A percentile compares a stretch with the other conserved stretches of the same genome.
phyloP scores from a whole-genome alignment of 495 filamentous ascomycete genomes.

The Rusavskia elegans region DNA sequence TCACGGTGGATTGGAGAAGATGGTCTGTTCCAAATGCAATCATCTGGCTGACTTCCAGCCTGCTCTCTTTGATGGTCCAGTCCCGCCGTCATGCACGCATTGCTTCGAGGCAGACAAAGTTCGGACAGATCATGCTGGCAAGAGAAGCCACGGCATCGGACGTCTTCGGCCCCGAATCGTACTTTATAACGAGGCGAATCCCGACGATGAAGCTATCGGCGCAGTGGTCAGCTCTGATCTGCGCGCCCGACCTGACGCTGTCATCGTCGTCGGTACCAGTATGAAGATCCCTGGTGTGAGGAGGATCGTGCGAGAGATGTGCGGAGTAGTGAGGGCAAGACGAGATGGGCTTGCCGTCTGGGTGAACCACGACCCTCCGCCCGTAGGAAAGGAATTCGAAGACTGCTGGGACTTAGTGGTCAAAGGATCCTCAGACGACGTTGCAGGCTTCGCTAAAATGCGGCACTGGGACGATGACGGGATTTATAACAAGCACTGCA shows the following conservation, averaged over 20 bases:
- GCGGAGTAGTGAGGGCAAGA: conserved; percentile 56
- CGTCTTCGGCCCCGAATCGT: conserved; percentile 84
- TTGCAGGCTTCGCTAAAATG: conserved; percentile 59
- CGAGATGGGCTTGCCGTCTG: conserved; percentile 85
- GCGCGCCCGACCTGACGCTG: conserved; percentile 67
- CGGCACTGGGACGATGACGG: conserved; percentile 58
- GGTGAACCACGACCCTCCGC: conserved; percentile 79
- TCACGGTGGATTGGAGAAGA: conserved; percentile 84
- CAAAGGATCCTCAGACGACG: conserved; percentile 71
- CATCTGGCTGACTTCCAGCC: conserved; percentile 60
- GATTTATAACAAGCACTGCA: conserved; percentile 27
- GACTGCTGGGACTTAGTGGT: conserved; percentile 87
- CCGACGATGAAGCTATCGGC: conserved; percentile 90
- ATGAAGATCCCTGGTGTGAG: conserved; percentile 87
- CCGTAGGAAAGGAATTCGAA: conserved; percentile 68
- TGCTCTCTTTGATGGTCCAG: conserved; percentile 66
- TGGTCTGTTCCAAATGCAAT: conserved; percentile 88
- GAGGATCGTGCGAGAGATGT: conserved; percentile 81
- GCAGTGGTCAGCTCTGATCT: conserved; percentile 74
- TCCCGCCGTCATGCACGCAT: conserved; percentile 63
- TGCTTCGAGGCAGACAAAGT: conserved; percentile 63
- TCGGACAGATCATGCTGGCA: conserved; percentile 61
- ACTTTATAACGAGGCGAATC: conserved; percentile 93
- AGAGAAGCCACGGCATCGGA: conserved; percentile 87
- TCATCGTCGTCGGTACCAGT: conserved; percentile 90